Base-by-base conservation (phyloP, 176 grass and related monocot genomes). In the Eleusine coracana region DNA sequence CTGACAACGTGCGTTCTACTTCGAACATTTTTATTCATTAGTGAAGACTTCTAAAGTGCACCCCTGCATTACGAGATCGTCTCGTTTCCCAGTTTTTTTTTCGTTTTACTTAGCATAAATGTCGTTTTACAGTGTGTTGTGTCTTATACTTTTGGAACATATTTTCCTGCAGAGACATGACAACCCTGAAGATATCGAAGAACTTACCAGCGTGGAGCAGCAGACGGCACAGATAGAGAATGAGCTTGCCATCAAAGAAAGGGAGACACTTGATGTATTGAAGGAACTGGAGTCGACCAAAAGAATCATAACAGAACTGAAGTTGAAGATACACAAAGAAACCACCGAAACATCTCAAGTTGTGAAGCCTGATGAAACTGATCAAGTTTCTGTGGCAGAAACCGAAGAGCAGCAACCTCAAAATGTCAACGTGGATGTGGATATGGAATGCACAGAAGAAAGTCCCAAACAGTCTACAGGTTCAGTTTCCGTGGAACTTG, bases 211-310 rank as follows among this genome's bases (percentile, higher is more conserved):
- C 55, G 38, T 86, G 70, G 31, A 88, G 40, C 84, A 95, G 70
- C 92, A 94, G 79, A 71, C 95, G 23, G 79, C 81, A 62, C 71
- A 93, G 49, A 63, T 93, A 23, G 95, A 98, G 67, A 91, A 89
- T 20, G 88, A 98, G 65, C 82, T 98, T 14, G 78, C 92, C 40
- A 21, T 88, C 71, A 98, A 98, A 80, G 95, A 98, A 65, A 98
- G 79, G 67, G 92, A 98, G 75, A 91, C 92, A 17, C 86, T 94
- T 49, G 74, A 91, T 69, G 90, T 98, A 29, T 69, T 95, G 34
- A 92, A 98, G 86, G 95, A 95, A 52, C 79, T 98, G 44, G 95
- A 98, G 21, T 82, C 88, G 40, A 83, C 92, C 70, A 98, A 94
- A 81, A 91, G 93, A 85, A 73, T 92, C 40, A 86, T 98, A 66